Evolutionary conservation across 23 red algal species (phyloP).

Genomic region (Gracilaria gracilis): DNA sequence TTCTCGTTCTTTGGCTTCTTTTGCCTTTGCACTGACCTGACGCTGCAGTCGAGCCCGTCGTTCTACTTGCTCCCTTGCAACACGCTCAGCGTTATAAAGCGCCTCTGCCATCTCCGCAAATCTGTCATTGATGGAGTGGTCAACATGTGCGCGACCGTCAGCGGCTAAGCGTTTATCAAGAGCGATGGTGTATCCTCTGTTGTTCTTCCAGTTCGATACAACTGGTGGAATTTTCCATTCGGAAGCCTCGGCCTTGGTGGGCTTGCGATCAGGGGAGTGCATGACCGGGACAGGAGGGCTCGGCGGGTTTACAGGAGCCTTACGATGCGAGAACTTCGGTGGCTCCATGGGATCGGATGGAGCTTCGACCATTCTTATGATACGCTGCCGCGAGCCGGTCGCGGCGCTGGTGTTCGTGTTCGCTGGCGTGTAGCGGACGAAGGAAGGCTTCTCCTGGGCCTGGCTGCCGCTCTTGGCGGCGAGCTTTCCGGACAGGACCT

Average conservation of each 20-base stretch:
- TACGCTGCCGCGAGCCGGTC: constrained; percentile 45
- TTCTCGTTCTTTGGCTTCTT: constrained; percentile 74
- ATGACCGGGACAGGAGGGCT: constrained; percentile 88
- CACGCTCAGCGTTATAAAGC: constrained; percentile 80
- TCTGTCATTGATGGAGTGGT: constrained; percentile 71
- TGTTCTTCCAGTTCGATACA: constrained; percentile 96
- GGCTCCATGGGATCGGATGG: constrained; percentile 81
- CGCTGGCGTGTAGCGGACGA: constrained; percentile 82
- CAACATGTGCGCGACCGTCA: constrained; percentile 64
- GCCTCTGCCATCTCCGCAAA: constrained; percentile 88
- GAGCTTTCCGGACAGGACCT: constrained; percentile 44
- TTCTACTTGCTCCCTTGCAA: constrained; percentile 83
- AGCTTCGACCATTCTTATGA: constrained; percentile 81
- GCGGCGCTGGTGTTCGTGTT: constrained; percentile 50
- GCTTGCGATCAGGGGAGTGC: constrained; percentile 85
- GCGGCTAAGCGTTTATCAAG: constrained; percentile 92
- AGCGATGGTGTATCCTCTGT: constrained; percentile 86
- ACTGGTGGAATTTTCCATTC: constrained; percentile 88
- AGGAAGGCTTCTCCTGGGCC: constrained; percentile 54
- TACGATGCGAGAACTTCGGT: constrained; percentile 74
- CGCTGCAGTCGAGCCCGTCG: constrained; percentile 70
- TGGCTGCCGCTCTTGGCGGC: constrained; percentile 28
- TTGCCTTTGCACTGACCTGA: constrained; percentile 52
- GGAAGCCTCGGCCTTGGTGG: constrained; percentile 70
- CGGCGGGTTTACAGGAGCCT: constrained; percentile 77